Evolutionary conservation across 352 stramenopile species (phyloP).

Genomic region (Aphanomyces stellatus): DNA sequence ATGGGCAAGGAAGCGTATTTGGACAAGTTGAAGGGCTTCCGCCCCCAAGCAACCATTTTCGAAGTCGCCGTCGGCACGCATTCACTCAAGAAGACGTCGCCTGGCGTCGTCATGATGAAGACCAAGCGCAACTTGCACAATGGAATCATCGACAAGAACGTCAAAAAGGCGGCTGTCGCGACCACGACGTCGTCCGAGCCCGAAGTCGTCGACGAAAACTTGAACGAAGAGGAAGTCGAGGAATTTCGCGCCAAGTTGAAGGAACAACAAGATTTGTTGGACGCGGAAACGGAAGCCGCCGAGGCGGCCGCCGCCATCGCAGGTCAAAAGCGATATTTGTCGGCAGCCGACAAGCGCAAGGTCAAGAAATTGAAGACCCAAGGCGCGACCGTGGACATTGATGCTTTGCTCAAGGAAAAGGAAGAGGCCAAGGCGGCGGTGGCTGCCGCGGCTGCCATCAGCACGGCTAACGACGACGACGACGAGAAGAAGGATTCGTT

Average conservation of each 20-base stretch:
- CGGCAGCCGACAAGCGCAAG: slow-evolving; percentile 11
- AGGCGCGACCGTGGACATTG: slow-evolving; percentile 7
- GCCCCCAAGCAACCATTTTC: slow-evolving; percentile 94
- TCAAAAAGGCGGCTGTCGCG: slow-evolving; percentile 29
- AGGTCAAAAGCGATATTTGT: slow-evolving; percentile 12
- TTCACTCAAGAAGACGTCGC: slow-evolving; percentile 66
- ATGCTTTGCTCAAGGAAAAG: slow-evolving; percentile 16
- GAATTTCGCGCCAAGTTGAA: slow-evolving; percentile 9
- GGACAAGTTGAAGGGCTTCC: slow-evolving; percentile 86
- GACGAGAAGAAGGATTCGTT: slow-evolving; percentile 38
- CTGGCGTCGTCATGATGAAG: slow-evolving; percentile 76
- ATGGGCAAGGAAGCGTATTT: slow-evolving; percentile 90
- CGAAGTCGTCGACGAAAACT: slow-evolving; percentile 1
- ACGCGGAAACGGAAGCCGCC: neutral
- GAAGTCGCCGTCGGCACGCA: slow-evolving; percentile 85
- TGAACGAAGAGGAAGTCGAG: slow-evolving; percentile 17
- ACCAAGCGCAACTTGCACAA: slow-evolving; percentile 79
- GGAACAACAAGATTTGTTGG: neutral
- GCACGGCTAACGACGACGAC: slow-evolving; percentile 31
- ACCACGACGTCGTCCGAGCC: slow-evolving; percentile 10
- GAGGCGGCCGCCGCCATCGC: neutral
- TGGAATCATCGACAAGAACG: slow-evolving; percentile 75
- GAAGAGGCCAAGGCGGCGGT: neutral
- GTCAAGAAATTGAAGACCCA: slow-evolving; percentile 17
- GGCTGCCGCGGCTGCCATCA: neutral